Evolutionary conservation across 805 yeast species (phyloP), one percentile per base, ranked within the genome.

Genomic region (Cyberlindnera americana): DNA sequence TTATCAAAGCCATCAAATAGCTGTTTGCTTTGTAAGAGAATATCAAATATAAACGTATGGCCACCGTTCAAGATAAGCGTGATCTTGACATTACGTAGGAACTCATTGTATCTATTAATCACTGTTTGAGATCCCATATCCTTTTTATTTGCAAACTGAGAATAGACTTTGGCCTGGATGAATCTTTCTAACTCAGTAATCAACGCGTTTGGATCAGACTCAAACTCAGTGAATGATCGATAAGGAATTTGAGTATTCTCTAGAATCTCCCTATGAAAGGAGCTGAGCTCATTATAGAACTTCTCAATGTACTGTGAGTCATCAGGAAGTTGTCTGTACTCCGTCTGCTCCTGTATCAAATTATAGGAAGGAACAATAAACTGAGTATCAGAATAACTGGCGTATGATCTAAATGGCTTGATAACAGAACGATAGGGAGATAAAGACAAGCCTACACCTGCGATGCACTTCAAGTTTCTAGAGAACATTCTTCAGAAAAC

Each of bases 11-110:
- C 53, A 34, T 74, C 75, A 49, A 75, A 75, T 10, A 65, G 64
- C 41, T 59, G 53, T 38, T 73, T 75, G 44, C 73, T 75, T 36
- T 74, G 71, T 16, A 54, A 32, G 29, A 81, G 53, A 1, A 81
- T 64, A 50, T 81, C 88, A 50, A 81, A 67, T 11, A 76, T 67
- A 37, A 73, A 73, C 2, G 81, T 65, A 49, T 77, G 73, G 1
- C 81, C 82, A 14, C 83, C 81, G 49, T 81, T 81, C 24, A 75
- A 49, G 14, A 61, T 57, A 30, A 74, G 56, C 24, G 79, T 63
- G 41, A 66, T 52, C 48, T 65, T 65, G 33, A 74, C 62, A 32
- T 68, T 72, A 23, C 59, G 58, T 6, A 70, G 54, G 41, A 74
- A 67, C 34, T 65, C 64, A 8, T 58, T 41, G 40, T 61, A 64